Conservation (phyloP, 2,329 filamentous ascomycete genomes). For the Clonostachys chloroleuca region DNA sequence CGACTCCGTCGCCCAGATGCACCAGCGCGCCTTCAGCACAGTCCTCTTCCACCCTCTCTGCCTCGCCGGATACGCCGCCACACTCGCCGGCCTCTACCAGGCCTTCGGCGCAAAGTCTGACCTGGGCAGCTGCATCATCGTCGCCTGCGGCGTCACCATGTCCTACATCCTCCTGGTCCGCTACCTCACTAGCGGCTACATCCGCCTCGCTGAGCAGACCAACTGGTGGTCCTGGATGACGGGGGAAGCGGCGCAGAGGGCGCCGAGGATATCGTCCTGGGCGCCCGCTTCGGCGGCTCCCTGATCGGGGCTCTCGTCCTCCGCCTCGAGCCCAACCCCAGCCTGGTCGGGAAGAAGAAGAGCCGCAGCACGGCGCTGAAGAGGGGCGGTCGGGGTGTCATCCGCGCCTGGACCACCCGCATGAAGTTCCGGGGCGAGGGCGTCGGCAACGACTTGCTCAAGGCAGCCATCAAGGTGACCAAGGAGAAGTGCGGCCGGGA, state of each 20-base stretch:
- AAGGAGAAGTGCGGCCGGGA: slow-evolving; percentile 65
- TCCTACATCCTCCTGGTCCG: slow-evolving; percentile 58
- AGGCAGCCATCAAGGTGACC: slow-evolving; percentile 66
- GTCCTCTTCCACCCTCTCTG: slow-evolving; percentile 60
- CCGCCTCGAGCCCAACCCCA: slow-evolving; percentile 48
- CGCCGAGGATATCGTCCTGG: slow-evolving; percentile 54
- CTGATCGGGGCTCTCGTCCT: slow-evolving; percentile 70
- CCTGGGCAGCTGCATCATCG: slow-evolving; percentile 48
- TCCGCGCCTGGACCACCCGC: slow-evolving; percentile 79
- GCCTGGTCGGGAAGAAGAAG: slow-evolving; percentile 22
- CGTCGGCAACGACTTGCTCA: slow-evolving; percentile 67
- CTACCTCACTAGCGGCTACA: slow-evolving; percentile 56
- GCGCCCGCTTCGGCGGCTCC: slow-evolving; percentile 62
- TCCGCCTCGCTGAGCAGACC: slow-evolving; percentile 56
- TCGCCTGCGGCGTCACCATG: slow-evolving; percentile 59
- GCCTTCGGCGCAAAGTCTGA: slow-evolving; percentile 35
- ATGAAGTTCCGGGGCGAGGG: slow-evolving; percentile 66
- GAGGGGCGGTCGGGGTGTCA: slow-evolving; percentile 60
- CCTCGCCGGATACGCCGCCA: slow-evolving; percentile 38
- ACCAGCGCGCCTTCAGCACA: slow-evolving; percentile 58
- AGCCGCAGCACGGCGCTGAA: slow-evolving; percentile 25
- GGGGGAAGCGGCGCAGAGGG: slow-evolving; percentile 18
- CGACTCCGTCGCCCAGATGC: slow-evolving; percentile 79
- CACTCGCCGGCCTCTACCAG: slow-evolving; percentile 39
- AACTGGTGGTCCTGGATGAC: slow-evolving; percentile 60